Evolutionary conservation across 495 filamentous ascomycete species (phyloP).

Genomic region (Staphylotrichum longicolle): DNA sequence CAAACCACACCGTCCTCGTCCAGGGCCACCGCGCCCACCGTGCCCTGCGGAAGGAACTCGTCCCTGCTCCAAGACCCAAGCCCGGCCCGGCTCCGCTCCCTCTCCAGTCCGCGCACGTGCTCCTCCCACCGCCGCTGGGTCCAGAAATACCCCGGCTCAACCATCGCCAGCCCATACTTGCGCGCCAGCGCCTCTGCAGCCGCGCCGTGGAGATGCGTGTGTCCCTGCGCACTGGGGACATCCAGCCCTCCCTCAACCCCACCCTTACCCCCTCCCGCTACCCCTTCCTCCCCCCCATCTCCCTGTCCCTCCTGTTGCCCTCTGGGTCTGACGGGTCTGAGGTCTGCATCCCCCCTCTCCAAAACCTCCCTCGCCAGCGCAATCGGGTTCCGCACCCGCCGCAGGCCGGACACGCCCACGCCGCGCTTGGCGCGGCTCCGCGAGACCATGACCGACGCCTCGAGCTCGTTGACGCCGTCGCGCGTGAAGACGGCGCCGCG

Average conservation of each 20-base stretch:
- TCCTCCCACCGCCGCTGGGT: slow-evolving; percentile 80
- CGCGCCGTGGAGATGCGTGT: slow-evolving; percentile 64
- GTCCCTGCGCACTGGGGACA: slow-evolving; percentile 55
- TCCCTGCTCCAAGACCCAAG: slow-evolving; percentile 45
- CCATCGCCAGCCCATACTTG: slow-evolving; percentile 66
- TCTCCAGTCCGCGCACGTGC: slow-evolving; percentile 64
- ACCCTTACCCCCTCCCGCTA: slow-evolving; percentile 1
- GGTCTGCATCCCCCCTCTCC: slow-evolving; percentile 55
- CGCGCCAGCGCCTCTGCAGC: slow-evolving; percentile 65
- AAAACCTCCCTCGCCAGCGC: slow-evolving; percentile 70
- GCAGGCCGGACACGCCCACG: slow-evolving; percentile 69
- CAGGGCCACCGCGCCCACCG: slow-evolving; percentile 77
- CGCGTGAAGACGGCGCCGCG: slow-evolving; percentile 84
- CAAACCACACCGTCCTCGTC: slow-evolving; percentile 70
- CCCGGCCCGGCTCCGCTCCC: slow-evolving; percentile 41
- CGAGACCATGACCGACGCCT: slow-evolving; percentile 87
- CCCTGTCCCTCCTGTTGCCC: neutral
- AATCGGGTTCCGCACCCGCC: slow-evolving; percentile 75
- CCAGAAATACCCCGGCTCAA: slow-evolving; percentile 70
- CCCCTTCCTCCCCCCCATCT: neutral
- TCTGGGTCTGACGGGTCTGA: slow-evolving; percentile 16
- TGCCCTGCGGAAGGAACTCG: slow-evolving; percentile 76
- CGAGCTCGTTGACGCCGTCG: slow-evolving; percentile 79
- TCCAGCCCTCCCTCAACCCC: slow-evolving; percentile 20
- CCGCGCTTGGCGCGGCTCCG: slow-evolving; percentile 70